Percentiles rank a stretch among this genome's conserved stretches.
These are phyloP conservation scores for Gynandropsis gynandra DNA, from an alignment of 345 rosid species.

Conservation along the genomic window DNA sequence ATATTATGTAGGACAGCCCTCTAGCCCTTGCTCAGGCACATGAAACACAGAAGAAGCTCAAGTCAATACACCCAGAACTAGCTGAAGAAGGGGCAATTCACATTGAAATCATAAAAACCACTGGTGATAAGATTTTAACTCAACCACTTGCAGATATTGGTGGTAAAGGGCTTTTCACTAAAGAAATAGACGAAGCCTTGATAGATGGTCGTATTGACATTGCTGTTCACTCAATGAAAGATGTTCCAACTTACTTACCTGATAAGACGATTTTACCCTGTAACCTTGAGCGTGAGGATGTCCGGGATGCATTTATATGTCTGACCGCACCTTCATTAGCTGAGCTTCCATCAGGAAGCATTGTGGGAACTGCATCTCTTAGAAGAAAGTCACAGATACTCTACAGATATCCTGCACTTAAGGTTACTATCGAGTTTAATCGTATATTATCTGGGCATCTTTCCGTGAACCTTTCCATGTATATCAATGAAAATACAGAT, in stretches of 20 bases:
- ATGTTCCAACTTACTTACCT: constrained; percentile 89
- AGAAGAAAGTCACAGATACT: constrained; percentile 95
- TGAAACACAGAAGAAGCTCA: constrained; percentile 81
- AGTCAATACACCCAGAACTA: constrained; percentile 62
- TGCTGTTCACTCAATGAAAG: constrained; percentile 98
- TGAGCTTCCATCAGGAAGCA: constrained; percentile 78
- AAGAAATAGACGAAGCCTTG: constrained; percentile 92
- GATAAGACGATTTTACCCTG: constrained; percentile 84
- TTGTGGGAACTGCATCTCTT: constrained; percentile 94
- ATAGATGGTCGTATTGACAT: constrained; percentile 82
- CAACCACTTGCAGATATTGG: constrained; percentile 99
- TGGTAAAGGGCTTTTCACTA: constrained; percentile 95
- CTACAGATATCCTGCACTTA: constrained; percentile 70
- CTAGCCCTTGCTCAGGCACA: constrained; percentile 96
- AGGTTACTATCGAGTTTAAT: constrained; percentile 31
- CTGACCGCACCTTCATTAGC: constrained; percentile 50
- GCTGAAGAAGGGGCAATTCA: constrained; percentile 84
- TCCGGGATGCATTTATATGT: constrained; percentile 88
- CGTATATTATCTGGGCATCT: not conserved
- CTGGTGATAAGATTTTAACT: constrained; percentile 82
- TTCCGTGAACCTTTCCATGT: constrained; percentile 2
- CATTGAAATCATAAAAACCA: constrained; percentile 87
- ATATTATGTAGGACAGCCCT: constrained; percentile 58
- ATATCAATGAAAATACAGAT: not conserved
- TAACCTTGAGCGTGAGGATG: constrained; percentile 91